Percentiles rank a stretch among this genome's conserved stretches.
These are phyloP conservation scores for Pterocarpus macrocarpus DNA, from an alignment of 306 rosid species.

Conservation along the genomic window DNA sequence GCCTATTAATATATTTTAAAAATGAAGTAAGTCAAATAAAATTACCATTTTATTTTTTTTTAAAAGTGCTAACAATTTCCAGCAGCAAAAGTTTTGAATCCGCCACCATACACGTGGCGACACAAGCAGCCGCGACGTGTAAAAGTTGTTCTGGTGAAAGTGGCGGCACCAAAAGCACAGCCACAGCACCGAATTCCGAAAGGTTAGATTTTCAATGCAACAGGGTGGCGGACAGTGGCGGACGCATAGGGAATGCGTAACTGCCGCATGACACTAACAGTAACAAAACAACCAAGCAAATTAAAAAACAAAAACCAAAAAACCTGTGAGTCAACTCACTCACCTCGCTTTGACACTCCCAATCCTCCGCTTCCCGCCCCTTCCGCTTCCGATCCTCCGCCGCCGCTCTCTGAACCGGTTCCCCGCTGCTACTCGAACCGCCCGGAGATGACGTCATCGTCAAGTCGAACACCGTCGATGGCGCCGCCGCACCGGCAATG, in stretches of 20 bases:
- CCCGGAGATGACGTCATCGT: conserved; percentile 68
- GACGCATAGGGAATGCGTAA: conserved; percentile 26
- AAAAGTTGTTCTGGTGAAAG: not conserved
- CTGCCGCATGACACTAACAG: not conserved
- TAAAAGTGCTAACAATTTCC: not conserved
- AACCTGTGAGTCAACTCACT: conserved; percentile 44
- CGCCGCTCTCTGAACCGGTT: conserved; percentile 47
- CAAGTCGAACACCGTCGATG: conserved; percentile 53
- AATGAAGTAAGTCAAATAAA: too few relatives aligned
- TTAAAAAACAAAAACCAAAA: not conserved
- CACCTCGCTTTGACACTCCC: conserved; percentile 76
- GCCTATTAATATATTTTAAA: too few relatives aligned
- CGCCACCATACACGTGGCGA: conserved; percentile 25
- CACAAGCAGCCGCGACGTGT: not conserved
- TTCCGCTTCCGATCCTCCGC: conserved; percentile 74
- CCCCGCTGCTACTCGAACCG: conserved; percentile 65
- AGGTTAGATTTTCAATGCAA: not conserved
- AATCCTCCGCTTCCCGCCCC: conserved; percentile 60
- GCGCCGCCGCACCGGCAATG: conserved; percentile 39
- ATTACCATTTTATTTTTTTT: too few relatives aligned
- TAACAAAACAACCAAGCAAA: too few relatives aligned
- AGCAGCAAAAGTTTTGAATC: not conserved
- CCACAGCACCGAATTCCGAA: not conserved
- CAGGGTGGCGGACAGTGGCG: not conserved
- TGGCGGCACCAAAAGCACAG: not conserved